Conservation (phyloP, 768 basidiomycete species). For the Lepiota brunneoincarnata region DNA sequence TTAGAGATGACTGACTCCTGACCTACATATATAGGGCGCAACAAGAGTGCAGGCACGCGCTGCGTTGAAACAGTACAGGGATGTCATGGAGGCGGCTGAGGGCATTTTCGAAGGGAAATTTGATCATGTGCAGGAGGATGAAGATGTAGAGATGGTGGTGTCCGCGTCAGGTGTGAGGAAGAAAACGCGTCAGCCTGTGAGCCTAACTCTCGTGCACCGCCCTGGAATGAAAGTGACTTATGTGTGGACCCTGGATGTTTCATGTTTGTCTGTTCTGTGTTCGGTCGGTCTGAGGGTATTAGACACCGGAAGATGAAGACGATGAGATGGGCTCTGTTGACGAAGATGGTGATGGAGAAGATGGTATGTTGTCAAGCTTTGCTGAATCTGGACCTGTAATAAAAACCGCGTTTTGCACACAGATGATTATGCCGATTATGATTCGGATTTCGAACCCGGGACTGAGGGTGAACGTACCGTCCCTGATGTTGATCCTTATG, state of each 20-base stretch:
- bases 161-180: slow-evolving; percentile 15
- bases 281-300: not conserved
- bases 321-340: slow-evolving; percentile 46
- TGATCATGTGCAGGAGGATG: slow-evolving; percentile 63
- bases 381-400: not conserved
- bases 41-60: slow-evolving; percentile 78
- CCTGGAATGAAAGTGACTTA: not conserved
- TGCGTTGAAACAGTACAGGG: slow-evolving; percentile 76
- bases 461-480: slow-evolving; percentile 37
- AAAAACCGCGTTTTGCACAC: slow-evolving; percentile 19
- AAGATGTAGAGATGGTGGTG: slow-evolving; percentile 48
- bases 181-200: slow-evolving; percentile 15
- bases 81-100: slow-evolving; percentile 93
- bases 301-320: slow-evolving; percentile 62
- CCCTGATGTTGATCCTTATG: slow-evolving; percentile 81
- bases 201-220: not conserved
- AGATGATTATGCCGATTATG: slow-evolving; percentile 74
- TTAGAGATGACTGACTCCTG: not conserved
- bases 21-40: slow-evolving; percentile 61
- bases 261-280: not conserved
- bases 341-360: slow-evolving; percentile 44
- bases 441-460: slow-evolving; percentile 68
- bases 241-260: slow-evolving; percentile 23
- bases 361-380: slow-evolving; percentile 7
- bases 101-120: slow-evolving; percentile 83